Percentiles rank a stretch among this genome's conserved stretches.
phyloP scores from a whole-genome alignment of 2,329 filamentous ascomycete genomes.

The Pestalotiopsis sp. region DNA sequence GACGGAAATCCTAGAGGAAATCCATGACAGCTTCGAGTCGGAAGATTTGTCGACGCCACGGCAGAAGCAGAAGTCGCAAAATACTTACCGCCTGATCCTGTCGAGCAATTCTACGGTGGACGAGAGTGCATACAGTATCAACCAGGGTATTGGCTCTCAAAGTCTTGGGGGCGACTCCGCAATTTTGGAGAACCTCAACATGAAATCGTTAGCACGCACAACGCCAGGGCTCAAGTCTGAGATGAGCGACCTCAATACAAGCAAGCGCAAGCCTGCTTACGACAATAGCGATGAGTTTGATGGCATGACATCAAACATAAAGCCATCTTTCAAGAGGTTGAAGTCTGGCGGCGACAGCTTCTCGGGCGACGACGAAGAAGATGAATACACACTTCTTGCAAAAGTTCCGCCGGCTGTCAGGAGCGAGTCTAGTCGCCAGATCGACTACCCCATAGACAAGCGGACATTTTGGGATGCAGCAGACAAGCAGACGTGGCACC shows the following conservation, averaged over 20 bases:
- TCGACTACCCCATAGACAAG: conserved; percentile 60
- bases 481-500: conserved; percentile 60
- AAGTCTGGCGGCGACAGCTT: conserved; percentile 51
- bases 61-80: conserved; percentile 27
- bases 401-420: conserved; percentile 52
- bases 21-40: conserved; percentile 51
- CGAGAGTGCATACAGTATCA: conserved; percentile 29
- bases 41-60: conserved; percentile 40
- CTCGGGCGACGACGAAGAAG: conserved; percentile 36
- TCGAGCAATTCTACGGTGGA: conserved; percentile 16
- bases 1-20: conserved; percentile 43
- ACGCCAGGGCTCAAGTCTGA: conserved; percentile 23
- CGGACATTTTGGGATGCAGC: conserved; percentile 59
- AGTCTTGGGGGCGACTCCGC: conserved; percentile 56
- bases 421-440: conserved; percentile 56
- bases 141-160: conserved; percentile 46
- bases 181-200: conserved; percentile 45
- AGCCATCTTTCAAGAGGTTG: conserved; percentile 58
- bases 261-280: conserved; percentile 58
- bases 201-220: conserved; percentile 38
- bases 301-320: conserved; percentile 29
- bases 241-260: conserved; percentile 44
- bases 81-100: conserved; percentile 14
- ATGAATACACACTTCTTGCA: conserved; percentile 47
- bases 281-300: conserved; percentile 58